Evolutionary conservation across 1,139 yeast genomes (phyloP).

Genomic region (Pichia sp.): DNA sequence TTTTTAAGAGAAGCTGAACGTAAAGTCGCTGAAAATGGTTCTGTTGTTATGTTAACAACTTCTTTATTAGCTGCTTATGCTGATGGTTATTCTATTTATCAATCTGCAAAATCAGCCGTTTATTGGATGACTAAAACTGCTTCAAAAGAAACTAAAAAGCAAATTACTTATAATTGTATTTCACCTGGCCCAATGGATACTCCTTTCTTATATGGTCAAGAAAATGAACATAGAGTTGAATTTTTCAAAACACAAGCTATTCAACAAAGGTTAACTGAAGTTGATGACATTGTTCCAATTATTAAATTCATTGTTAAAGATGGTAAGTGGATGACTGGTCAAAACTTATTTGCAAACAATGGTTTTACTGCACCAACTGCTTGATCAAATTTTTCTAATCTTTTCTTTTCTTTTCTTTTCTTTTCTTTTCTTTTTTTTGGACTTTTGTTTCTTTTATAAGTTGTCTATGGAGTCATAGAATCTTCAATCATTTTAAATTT

Average conservation of each 20-base stretch:
- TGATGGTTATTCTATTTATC: slow-evolving; percentile 50
- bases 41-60: slow-evolving; percentile 52
- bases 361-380: slow-evolving; percentile 51
- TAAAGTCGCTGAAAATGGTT: slow-evolving; percentile 45
- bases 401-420: not conserved
- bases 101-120: slow-evolving; percentile 59
- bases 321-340: slow-evolving; percentile 68
- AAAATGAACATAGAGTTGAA: slow-evolving; percentile 44
- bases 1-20: slow-evolving; percentile 54
- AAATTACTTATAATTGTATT: slow-evolving; percentile 50
- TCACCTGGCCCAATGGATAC: slow-evolving; percentile 76
- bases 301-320: slow-evolving; percentile 55
- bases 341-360: slow-evolving; percentile 58
- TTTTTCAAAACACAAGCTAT: slow-evolving; percentile 48
- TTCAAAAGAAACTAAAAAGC: slow-evolving; percentile 48
- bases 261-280: slow-evolving; percentile 48
- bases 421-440: not conserved
- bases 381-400: not conserved
- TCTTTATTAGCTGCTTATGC: slow-evolving; percentile 63
- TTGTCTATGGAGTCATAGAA: no score
- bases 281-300: slow-evolving; percentile 59
- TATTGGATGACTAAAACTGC: slow-evolving; percentile 52
- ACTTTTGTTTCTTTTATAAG: not conserved
- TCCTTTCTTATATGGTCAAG: slow-evolving; percentile 61
- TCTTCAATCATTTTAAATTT: no score